Evolutionary conservation across 495 filamentous ascomycete genomes (phyloP), one percentile per base, ranked within the genome.

Genomic region (Paragyromitra xinjiangensis): DNA sequence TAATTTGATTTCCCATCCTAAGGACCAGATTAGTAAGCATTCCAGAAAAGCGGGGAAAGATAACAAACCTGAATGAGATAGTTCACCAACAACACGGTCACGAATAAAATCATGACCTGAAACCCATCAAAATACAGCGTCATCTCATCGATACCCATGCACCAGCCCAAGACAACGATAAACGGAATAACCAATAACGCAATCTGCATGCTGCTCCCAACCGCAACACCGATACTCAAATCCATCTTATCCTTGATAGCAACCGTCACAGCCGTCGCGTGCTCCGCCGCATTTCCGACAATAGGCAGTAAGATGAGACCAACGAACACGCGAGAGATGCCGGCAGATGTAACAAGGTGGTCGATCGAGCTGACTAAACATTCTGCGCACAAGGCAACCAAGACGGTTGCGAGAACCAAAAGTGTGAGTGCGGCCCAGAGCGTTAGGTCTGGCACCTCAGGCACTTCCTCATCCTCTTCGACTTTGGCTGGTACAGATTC

Each of bases 181-280:
- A 95, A 84, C 0, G 93, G 93, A 75, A 95, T 89, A 56, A 95
- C 87, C 75, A 95, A 87, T 26, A 96, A 84, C 0, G 93, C 90
- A 84, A 96, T 92, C 85, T 96, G 93, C 92, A 96, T 94, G 74
- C 89, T 92, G 34, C 91, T 93, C 64, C 93, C 93, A 12, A 96
- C 90, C 6, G 92, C 92, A 12, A 96, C 93, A 34, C 93, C 92
- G 73, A 95, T 94, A 11, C 92, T 89, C 19, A 95, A 84, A 81
- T 95, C 93, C 93, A 95, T 95, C 83, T 95, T 96, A 83, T 95
- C 93, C 86, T 95, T 96, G 82, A 89, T 87, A 0, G 93, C 93
- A 6, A 94, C 93, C 0, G 92, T 95, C 29, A 96, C 92, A 24
- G 93, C 92, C 1, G 93, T 95, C 24, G 92, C 92, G 81, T 95